Percentiles rank a stretch among this genome's conserved stretches.
phyloP scores from a whole-genome alignment of 441 rosid genomes.

The Mallotus repandus region DNA sequence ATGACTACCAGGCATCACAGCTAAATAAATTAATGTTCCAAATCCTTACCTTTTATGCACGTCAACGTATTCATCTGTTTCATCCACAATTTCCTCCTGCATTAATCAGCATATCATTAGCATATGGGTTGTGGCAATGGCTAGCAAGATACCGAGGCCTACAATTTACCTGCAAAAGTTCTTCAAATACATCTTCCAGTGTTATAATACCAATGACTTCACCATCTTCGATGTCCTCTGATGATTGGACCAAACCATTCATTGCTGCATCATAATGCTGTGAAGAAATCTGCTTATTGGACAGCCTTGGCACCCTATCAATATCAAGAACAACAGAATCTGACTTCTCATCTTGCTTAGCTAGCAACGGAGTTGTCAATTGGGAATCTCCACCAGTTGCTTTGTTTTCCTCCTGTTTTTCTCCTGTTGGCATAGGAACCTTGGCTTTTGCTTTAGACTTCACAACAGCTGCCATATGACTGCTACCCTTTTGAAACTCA shows the following conservation, averaged over 20 bases:
- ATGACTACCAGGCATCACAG: background rate
- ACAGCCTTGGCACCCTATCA: slow-evolving; percentile 46
- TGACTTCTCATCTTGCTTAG: slow-evolving; percentile 48
- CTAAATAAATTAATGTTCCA: background rate
- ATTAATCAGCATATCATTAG: slow-evolving; percentile 14
- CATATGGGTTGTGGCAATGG: background rate
- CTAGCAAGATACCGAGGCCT: slow-evolving; percentile 3
- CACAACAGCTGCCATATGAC: slow-evolving; percentile 99
- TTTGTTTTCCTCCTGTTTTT: slow-evolving; percentile 42
- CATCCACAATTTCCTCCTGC: slow-evolving; percentile 98
- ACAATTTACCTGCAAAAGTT: slow-evolving; percentile 64
- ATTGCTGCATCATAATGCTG: slow-evolving; percentile 37
- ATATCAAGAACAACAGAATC: slow-evolving; percentile 66
- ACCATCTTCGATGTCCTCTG: slow-evolving; percentile 86
- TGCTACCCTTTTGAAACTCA: slow-evolving; percentile 98
- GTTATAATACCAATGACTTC: slow-evolving; percentile 96
- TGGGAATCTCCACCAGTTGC: slow-evolving; percentile 36
- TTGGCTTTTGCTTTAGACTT: slow-evolving; percentile 63
- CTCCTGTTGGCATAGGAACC: slow-evolving; percentile 44
- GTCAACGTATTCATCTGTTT: slow-evolving; percentile 96
- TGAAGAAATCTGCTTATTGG: slow-evolving; percentile 30
- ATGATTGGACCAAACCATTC: slow-evolving; percentile 40
- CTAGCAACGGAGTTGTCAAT: slow-evolving; percentile 63
- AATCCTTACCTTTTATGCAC: slow-evolving; percentile 83
- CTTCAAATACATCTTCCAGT: slow-evolving; percentile 96